Conservation (phyloP, 257 asterid genomes). For the Solanum ossicruentum region DNA sequence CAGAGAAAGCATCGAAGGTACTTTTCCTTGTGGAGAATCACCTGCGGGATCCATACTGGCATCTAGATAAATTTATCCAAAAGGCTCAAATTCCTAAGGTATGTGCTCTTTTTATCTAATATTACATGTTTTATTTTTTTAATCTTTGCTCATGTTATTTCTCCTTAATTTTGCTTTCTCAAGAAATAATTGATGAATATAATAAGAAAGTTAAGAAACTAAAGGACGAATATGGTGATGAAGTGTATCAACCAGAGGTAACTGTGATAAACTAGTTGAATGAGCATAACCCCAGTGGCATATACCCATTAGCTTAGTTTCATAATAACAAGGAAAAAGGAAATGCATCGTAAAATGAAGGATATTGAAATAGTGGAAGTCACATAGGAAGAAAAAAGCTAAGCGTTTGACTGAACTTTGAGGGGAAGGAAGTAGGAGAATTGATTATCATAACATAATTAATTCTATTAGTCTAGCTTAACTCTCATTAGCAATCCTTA, state of each 20-base stretch:
- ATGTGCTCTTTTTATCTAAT: neutral
- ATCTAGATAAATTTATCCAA: constrained; percentile 3
- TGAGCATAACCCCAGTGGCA: constrained; percentile 20
- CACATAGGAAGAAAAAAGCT: neutral
- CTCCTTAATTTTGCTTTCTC: neutral
- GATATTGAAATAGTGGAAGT: neutral
- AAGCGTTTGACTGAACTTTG: too few species aligned
- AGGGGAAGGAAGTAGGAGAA: neutral
- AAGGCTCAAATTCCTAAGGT: neutral
- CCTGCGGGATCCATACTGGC: constrained; percentile 10
- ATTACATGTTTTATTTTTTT: neutral
- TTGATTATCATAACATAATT: neutral
- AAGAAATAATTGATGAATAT: constrained; percentile 11
- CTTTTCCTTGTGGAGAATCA: constrained; percentile 7
- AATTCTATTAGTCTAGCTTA: neutral
- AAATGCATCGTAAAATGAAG: constrained; percentile 10
- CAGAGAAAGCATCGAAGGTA: neutral
- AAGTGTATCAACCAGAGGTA: constrained; percentile 5
- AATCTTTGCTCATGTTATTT: neutral
- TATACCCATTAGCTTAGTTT: constrained; percentile 1
- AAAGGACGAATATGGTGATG: constrained; percentile 4
- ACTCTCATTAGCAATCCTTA: neutral
- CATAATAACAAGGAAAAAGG: constrained; percentile 5
- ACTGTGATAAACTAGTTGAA: constrained; percentile 12
- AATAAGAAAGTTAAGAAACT: constrained; percentile 7